These are phyloP conservation scores for Cinnamomum chago DNA, from an alignment of 164 flowering plant genomes.

Conservation along the genomic window DNA sequence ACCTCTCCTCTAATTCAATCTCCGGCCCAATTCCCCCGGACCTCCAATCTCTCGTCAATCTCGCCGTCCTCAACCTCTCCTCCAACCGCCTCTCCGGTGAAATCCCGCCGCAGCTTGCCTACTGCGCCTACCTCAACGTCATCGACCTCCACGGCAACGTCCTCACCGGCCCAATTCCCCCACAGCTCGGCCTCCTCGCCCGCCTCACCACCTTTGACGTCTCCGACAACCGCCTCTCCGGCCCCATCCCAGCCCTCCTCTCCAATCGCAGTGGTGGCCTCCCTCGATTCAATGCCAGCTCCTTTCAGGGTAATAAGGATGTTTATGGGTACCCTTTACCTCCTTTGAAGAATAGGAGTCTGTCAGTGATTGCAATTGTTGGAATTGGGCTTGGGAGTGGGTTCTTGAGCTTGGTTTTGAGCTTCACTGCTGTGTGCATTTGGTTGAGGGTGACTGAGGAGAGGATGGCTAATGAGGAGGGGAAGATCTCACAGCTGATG, in stretches of 20 bases:
- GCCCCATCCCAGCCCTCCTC: constrained; percentile 48
- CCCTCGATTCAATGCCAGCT: constrained; percentile 65
- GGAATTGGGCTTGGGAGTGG: constrained; percentile 96
- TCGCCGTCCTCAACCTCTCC: constrained; percentile 91
- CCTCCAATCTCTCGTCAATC: constrained; percentile 66
- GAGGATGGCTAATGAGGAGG: constrained; percentile 57
- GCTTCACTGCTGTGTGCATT: constrained; percentile 83
- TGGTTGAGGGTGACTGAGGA: constrained; percentile 85
- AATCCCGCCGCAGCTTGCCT: constrained; percentile 68
- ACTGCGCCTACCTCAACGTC: constrained; percentile 82
- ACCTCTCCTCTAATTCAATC: constrained; percentile 74
- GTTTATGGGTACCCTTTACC: constrained; percentile 86
- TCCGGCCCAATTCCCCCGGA: constrained; percentile 79
- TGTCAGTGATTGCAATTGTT: constrained; percentile 75
- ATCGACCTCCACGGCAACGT: constrained; percentile 75
- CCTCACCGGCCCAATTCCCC: constrained; percentile 73
- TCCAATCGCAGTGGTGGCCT: constrained; percentile 61
- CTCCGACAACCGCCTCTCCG: constrained; percentile 60
- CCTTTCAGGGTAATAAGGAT: constrained; percentile 73
- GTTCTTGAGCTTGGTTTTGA: constrained; percentile 67
- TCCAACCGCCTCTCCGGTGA: constrained; percentile 56
- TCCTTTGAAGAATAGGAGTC: constrained; percentile 40
- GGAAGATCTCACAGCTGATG: constrained; percentile 71
- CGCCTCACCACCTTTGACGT: constrained; percentile 81
- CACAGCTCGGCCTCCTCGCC: constrained; percentile 55